Conservation (phyloP, 31 red algal species). For the Bonnemaisonia californica region DNA sequence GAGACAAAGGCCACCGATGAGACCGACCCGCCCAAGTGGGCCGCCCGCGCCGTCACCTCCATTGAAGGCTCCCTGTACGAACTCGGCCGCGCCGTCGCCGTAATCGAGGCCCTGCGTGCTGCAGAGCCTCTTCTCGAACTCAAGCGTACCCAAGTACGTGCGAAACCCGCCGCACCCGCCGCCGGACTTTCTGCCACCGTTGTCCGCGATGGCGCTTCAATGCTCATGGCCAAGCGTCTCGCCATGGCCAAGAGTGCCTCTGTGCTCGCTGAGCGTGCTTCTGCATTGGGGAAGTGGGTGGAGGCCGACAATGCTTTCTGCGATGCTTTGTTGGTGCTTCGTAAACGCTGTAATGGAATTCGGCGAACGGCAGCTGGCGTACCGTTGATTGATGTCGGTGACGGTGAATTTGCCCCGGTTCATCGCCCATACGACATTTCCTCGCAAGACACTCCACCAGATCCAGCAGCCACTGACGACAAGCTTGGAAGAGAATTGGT, state of each 20-base stretch:
- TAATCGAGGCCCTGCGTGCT: slow-evolving; percentile 69
- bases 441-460: background rate
- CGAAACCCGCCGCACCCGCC: slow-evolving; percentile 11
- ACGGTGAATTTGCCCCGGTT: slow-evolving; percentile 65
- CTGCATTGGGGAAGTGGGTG: slow-evolving; percentile 43
- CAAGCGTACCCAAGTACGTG: slow-evolving; percentile 34
- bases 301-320: slow-evolving; percentile 56
- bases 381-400: slow-evolving; percentile 74
- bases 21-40: slow-evolving; percentile 43
- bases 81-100: slow-evolving; percentile 47
- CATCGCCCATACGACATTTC: slow-evolving; percentile 14
- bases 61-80: slow-evolving; percentile 63
- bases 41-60: slow-evolving; percentile 40
- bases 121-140: slow-evolving; percentile 30
- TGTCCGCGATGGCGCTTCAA: slow-evolving; percentile 43
- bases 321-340: slow-evolving; percentile 43
- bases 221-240: slow-evolving; percentile 56
- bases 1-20: slow-evolving; percentile 55
- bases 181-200: slow-evolving; percentile 1
- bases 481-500: slow-evolving; percentile 9
- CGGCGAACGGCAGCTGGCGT: slow-evolving; percentile 37
- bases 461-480: background rate
- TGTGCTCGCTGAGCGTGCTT: slow-evolving; percentile 28
- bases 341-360: slow-evolving; percentile 50
- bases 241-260: slow-evolving; percentile 21